Base-by-base conservation (phyloP, 2,329 filamentous ascomycete genomes). In the Triangularia verruculosa region DNA sequence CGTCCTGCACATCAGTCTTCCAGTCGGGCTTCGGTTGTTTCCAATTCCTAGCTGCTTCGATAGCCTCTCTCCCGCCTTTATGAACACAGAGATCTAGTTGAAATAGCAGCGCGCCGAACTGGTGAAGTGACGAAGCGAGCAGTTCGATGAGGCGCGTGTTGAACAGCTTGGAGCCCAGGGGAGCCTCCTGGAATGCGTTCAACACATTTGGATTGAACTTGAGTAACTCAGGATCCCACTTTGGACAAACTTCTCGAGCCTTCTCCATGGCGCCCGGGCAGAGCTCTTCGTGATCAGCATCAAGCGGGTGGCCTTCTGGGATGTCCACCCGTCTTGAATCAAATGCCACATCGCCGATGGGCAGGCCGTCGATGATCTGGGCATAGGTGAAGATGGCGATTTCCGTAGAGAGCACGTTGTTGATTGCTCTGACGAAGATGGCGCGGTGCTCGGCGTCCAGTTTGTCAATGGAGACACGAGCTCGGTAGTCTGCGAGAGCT, bases 351-450 rank as follows among this genome's bases (percentile, higher is more conserved):
- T 62, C 61, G 3, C 39, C 54, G 1, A 28, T 63, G 20, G 64
- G 61, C 2, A 65, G 43, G 13, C 64, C 61, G 30, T 65, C 61
- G n/a, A 63, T 56, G 20, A 63, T 62, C 11, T 65, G 61, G 8
- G 64, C 61, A 12, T 61, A 61, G 1, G 57, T 63, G 43, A 55
- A 56, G 1, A 61, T n/a, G 6, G 64, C 61, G 1, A 63, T 39
- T 17, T 65, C 57, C 6, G 53, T 65, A 5, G 64, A 63, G 1
- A 65, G 54, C 0, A 65, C 22, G 20, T 63, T 65, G 28, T 43
- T 57, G 28, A 57, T 20, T 22, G 55, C 55, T 9, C 63, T 55
- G 4, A 62, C 55, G 12, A 67, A 30, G 6, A 59, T 12, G 3
- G 39, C n/a, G 34, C 51, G 58, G 20, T 61, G 65, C n/a, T 25